Percentiles rank a stretch among this genome's conserved stretches.
Evolutionary conservation across 2,329 filamentous ascomycete species (phyloP).

Genomic region (Fusarium ambrosium): DNA sequence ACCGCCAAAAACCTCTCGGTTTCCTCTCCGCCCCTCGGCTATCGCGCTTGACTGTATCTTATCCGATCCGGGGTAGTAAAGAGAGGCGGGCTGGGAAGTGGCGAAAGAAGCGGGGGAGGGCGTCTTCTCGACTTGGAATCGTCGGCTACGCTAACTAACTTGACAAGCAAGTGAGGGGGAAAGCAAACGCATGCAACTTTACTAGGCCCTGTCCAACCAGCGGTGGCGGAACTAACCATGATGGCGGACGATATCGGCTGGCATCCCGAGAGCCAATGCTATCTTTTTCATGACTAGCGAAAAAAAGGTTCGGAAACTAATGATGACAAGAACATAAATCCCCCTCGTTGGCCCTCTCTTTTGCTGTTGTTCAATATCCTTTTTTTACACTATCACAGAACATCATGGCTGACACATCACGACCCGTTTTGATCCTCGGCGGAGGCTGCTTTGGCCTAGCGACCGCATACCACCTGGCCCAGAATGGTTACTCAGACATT

Average conservation of each 20-base stretch:
- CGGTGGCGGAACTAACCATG: background rate
- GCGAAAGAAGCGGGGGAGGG: background rate
- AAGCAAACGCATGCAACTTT: background rate
- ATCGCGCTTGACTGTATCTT: background rate
- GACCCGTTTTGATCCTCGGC: slow-evolving; percentile 30
- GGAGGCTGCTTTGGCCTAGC: slow-evolving; percentile 30
- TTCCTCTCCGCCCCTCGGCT: background rate
- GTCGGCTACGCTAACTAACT: slow-evolving; percentile 34
- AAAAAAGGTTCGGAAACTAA: background rate
- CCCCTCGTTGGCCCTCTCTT: background rate
- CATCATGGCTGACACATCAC: slow-evolving; percentile 10
- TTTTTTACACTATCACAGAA: background rate
- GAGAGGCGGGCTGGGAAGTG: background rate
- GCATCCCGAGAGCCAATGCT: slow-evolving; percentile 19
- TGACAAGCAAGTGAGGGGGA: slow-evolving; percentile 13
- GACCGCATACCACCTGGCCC: slow-evolving; percentile 19
- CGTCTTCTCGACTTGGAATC: background rate
- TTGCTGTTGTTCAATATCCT: background rate
- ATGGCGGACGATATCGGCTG: background rate
- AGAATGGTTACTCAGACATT: slow-evolving; percentile 27
- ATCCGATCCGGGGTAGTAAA: background rate
- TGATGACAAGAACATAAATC: background rate
- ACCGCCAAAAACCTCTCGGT: background rate
- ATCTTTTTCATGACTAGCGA: background rate
- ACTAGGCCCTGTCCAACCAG: slow-evolving; percentile 9